These are phyloP conservation scores for Urochloa ruziziensis DNA, from an alignment of 176 grass and related monocot species.

Conservation along the genomic window DNA sequence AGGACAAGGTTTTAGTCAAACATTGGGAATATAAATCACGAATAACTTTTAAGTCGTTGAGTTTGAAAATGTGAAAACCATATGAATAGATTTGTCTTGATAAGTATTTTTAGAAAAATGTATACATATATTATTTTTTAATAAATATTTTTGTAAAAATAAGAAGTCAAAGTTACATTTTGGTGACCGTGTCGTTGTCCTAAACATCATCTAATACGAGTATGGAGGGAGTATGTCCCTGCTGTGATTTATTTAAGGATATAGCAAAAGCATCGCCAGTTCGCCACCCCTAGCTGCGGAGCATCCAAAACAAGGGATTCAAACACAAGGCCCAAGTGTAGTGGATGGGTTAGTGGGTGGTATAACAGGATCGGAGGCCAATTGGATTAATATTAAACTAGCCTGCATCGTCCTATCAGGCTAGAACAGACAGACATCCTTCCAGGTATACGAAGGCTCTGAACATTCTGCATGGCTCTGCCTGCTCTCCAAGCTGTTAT, in stretches of 20 bases:
- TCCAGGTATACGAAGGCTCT: conserved; percentile 28
- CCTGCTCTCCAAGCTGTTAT: conserved; percentile 25
- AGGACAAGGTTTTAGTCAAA: too few relatives aligned
- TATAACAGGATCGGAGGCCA: not conserved
- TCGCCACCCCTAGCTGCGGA: not conserved
- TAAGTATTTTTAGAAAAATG: too few relatives aligned
- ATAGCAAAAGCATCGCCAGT: not conserved
- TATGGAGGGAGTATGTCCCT: too few relatives aligned
- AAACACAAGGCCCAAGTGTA: conserved; percentile 17
- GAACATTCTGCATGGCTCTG: conserved; percentile 31
- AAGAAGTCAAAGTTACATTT: too few relatives aligned
- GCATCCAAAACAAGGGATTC: not conserved
- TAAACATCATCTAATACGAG: too few relatives aligned
- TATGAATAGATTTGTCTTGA: too few relatives aligned
- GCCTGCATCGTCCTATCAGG: not conserved
- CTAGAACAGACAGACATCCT: conserved; percentile 38
- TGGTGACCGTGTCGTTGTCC: too few relatives aligned
- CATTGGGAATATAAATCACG: too few relatives aligned
- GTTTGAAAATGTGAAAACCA: too few relatives aligned
- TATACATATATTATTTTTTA: too few relatives aligned
- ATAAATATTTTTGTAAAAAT: too few relatives aligned
- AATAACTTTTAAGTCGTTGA: too few relatives aligned
- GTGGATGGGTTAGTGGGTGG: not conserved
- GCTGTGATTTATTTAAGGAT: conserved; percentile 1
- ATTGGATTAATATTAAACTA: conserved; percentile 21